phyloP scores from a whole-genome alignment of 768 basidiomycete species.

The Rhizopogon sp. region DNA sequence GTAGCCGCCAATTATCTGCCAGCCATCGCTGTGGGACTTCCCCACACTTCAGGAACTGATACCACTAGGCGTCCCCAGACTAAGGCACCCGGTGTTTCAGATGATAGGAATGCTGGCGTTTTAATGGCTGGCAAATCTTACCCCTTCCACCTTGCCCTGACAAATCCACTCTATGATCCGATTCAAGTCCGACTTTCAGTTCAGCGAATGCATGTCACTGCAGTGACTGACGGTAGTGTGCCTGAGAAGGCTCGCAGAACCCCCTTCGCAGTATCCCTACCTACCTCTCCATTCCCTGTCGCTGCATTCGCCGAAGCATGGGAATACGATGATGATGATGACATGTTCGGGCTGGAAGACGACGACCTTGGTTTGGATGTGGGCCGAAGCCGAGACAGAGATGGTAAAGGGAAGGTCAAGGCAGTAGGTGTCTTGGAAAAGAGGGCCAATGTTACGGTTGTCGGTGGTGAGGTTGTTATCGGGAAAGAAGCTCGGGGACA shows the following conservation, averaged over 20 bases:
- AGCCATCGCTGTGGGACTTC: slow-evolving; percentile 68
- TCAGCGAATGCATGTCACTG: slow-evolving; percentile 56
- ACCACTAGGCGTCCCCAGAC: slow-evolving; percentile 29
- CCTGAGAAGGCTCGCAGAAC: slow-evolving; percentile 58
- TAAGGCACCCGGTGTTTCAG: slow-evolving; percentile 32
- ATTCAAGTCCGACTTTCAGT: slow-evolving; percentile 88
- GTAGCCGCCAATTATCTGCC: slow-evolving; percentile 95
- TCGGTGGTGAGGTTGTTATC: slow-evolving; percentile 86
- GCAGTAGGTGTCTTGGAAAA: slow-evolving; percentile 82
- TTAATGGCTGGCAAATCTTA: slow-evolving; percentile 80
- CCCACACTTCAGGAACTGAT: slow-evolving; percentile 40
- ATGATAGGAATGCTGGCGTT: slow-evolving; percentile 30
- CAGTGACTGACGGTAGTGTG: slow-evolving; percentile 34
- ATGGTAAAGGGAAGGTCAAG: slow-evolving; percentile 42
- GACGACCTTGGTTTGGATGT: slow-evolving; percentile 30
- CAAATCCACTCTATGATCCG: slow-evolving; percentile 94
- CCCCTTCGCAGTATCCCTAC: slow-evolving; percentile 78
- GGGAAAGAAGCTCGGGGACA: slow-evolving; percentile 73
- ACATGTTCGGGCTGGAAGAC: slow-evolving; percentile 59
- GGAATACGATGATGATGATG: slow-evolving; percentile 95
- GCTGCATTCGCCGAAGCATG: slow-evolving; percentile 94
- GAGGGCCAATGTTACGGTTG: slow-evolving; percentile 82
- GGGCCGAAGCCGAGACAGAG: slow-evolving; percentile 41
- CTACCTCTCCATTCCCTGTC: slow-evolving; percentile 72
- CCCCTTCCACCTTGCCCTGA: slow-evolving; percentile 84